Evolutionary conservation across 106 monocot genomes (phyloP), one percentile per base, ranked within the genome.

Genomic region (Acorus calamus): DNA sequence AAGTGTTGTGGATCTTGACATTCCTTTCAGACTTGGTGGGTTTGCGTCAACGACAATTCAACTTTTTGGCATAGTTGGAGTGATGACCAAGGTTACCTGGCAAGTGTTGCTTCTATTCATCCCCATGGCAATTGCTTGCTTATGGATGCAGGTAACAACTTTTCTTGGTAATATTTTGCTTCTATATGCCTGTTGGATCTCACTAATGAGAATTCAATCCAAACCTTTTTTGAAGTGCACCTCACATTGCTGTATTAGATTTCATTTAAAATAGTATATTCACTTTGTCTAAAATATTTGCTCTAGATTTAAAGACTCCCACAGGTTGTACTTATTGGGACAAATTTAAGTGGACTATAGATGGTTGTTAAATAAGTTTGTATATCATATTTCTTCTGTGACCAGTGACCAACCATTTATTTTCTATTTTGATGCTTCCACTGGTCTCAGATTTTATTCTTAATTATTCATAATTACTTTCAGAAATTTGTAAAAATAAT

Each of bases 1-100:
- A 81, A 96, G 90, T 80, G 87, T 96, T 62, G 87, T 96, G 56
- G 96, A 96, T 77, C 79, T 90, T 67, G 96, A 96, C 75, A 96
- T 96, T 73, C 90, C 96, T 53, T 87, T 87, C 65, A 79, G 96
- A 55, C 90, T 96, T 62, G 96, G 90, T 42, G 82, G 90, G 8
- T 96, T 96, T 84, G 86, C 96, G 14, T 61, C 96, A 55, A 90
- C 90, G 53, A 91, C 91, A 59, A 96, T 96, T 55, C 96, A 96
- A 68, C 82, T 96, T 65, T 77, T 96, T 61, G 87, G 89, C 49
- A 89, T 96, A 69, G 69, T 85, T 70, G 89, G 80, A 69, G 96
- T 96, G 6, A 96, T 96, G 96, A 76, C 80, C 49, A 87, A 87
- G 50, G 96, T 85, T 62, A 96, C 96, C 53, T 96, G 96, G 96